Evolutionary conservation across 2,329 filamentous ascomycete genomes (phyloP), one percentile per base, ranked within the genome.

Genomic region (Zymoseptoria brevis): DNA sequence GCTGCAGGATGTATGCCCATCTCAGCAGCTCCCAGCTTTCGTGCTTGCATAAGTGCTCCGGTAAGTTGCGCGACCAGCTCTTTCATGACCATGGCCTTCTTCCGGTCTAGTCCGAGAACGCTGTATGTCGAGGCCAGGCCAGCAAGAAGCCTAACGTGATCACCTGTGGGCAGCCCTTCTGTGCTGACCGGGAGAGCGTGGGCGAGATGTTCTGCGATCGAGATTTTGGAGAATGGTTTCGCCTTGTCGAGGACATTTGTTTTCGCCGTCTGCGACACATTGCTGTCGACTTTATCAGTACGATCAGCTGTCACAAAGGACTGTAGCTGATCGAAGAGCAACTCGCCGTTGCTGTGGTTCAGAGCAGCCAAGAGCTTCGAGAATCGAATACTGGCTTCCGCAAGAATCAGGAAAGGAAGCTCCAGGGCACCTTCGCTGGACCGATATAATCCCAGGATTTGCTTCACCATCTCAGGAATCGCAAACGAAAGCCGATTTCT

Each of bases 1-100:
- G 93, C 90, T 19, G 93, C 93, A 49, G 94, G 94, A 75, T 97
- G 93, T 41, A 99, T 90, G 3, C 93, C 94, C 69, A 94, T 89
- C 71, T 97, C 94, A n/a, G 94, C 92, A 49, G 94, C 94, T 30
- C 93, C 93, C 53, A 93, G 83, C 53, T 95, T 96, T 48, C 94
- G 84, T 16, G 94, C 94, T 74, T 96, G 90, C 4, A 96, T 87
- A 8, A 99, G 80, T 2, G 89, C 91, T 35, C 87, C 87, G 56
- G 95, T 89, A 49, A 97, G 80, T 16, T 91, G 86, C 3, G 86
- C 87, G 8, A 99, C 82, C 54, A 97, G 81, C 69, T 96, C 91
- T 66, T 89, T 87, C 67, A 96, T 82, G 0, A 96, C 85, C 76
- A 97, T 88, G 4, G 89, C 91, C 74, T 95, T 96, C 75, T 96